Evolutionary conservation across 768 basidiomycete genomes (phyloP), one percentile per base, ranked within the genome.

Genomic region (Boletus subparvulus): DNA sequence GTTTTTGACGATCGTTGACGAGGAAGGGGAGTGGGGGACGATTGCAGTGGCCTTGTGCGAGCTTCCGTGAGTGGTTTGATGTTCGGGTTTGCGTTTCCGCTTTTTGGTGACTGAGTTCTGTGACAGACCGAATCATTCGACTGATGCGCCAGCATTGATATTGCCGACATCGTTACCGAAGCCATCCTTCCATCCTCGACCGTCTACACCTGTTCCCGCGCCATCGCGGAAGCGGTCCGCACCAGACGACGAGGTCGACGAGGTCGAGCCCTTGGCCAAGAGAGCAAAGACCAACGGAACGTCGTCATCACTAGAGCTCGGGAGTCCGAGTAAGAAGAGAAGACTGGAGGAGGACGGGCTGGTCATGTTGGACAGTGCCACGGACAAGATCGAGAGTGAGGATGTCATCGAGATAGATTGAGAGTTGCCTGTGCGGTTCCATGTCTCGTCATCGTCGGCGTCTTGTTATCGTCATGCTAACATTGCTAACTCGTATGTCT

Each of bases 1-100:
- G 74, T 96, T 97, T 75, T 66, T 98, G 66, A 85, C 86, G 6
- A 88, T 98, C 35, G 86, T 86, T 5, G 94, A 98, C 69, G 94
- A 97, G 64, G 92, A 95, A 32, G 90, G 83, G 6, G 86, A 85
- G 55, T 80, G 77, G 71, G 83, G 79, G 11, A 91, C 88, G 2
- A 81, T 96, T 30, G 79, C 85, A 8, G 78, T 95, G 17, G 88
- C 82, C 1, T 66, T 96, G 41, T 82, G 84, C 47, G 72, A 74
- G 26, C 76, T 92, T 52, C 86, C 91, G 91, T 93, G 64, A 69
- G 91, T 84, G 32, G 11, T 36, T 21, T 47, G 21, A 36, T 26
- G 13, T 21, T 12, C 19, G 16, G 16, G 26, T 3, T 13, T n/a
- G 21, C 10, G 9, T 37, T 17, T 50, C 14, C 17, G 21, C 19